Conservation (phyloP, 345 rosid species). For the Carallia pectinifolia region DNA sequence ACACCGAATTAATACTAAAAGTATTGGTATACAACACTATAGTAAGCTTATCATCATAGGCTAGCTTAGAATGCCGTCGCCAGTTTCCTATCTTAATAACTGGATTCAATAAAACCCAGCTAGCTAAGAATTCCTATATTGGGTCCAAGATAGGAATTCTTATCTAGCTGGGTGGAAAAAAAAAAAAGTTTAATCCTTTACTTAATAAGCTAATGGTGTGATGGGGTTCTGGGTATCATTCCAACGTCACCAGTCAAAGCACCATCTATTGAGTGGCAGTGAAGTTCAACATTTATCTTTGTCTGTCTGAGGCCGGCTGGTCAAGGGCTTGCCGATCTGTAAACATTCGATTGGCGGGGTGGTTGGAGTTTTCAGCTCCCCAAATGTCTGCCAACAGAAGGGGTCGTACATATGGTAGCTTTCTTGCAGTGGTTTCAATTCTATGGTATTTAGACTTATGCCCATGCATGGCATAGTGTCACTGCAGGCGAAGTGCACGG, state of each 20-base stretch:
- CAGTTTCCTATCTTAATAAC: constrained; percentile 18
- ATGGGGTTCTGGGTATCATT: constrained; percentile 51
- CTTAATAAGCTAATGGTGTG: constrained; percentile 38
- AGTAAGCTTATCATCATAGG: constrained; percentile 19
- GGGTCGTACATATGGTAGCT: constrained; percentile 73
- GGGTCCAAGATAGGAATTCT: not conserved
- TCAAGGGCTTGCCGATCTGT: constrained; percentile 78
- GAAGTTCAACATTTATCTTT: constrained; percentile 59
- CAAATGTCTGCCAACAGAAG: constrained; percentile 94
- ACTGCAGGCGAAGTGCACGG: constrained; percentile 92
- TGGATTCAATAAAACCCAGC: constrained; percentile 9
- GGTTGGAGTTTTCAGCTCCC: constrained; percentile 71
- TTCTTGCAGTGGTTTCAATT: constrained; percentile 71
- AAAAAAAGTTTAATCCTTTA: constrained; percentile 15
- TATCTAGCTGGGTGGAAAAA: too few relatives aligned
- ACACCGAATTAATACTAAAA: too few relatives aligned
- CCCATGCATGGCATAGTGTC: constrained; percentile 82
- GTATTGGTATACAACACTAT: constrained; percentile 6
- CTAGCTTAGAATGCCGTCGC: constrained; percentile 13
- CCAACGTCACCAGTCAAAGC: constrained; percentile 52
- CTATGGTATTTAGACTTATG: constrained; percentile 60
- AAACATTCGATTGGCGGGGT: constrained; percentile 83
- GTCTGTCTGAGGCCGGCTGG: constrained; percentile 56
- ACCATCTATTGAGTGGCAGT: constrained; percentile 19
- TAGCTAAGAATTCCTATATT: constrained; percentile 29